Evolutionary conservation across 345 rosid species (phyloP), one percentile per base, ranked within the genome.

Genomic region (Gynandropsis gynandra): DNA sequence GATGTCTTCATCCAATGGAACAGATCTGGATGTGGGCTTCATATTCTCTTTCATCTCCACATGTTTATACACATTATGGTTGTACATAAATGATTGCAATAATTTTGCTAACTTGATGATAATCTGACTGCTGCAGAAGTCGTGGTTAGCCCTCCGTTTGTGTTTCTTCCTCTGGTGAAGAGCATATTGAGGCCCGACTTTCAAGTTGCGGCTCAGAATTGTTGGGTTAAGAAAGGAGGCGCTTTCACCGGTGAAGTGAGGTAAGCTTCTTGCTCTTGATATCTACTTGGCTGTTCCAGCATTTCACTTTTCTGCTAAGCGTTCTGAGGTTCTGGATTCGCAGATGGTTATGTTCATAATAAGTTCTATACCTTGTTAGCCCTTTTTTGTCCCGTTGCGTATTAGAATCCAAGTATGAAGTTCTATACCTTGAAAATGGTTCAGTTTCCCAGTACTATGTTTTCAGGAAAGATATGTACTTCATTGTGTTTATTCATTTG

Each of bases 161-260:
- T 90, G 56, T 90, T 80, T 63, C 94, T 90, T 62, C 75, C 80
- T 9, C 27, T 75, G 67, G 94, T 86, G 39, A 83, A 90, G 63
- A 63, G 66, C 61, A 39, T 14, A 16, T 59, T 86, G 77, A 78
- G 73, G 74, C 63, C 89, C 45, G 87, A 83, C 52, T 83, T 90
- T 34, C 75, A 74, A 58, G 96, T 86, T 36, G 92, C 95, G 8
- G 98, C 96, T 0, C 97, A 89, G 58, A 89, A 89, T 72, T 89
- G 95, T 51, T 89, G 95, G 97, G 88, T 89, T 34, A 78, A 77
- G 66, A 89, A 89, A 47, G 97, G 97, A 27, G 97, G 95, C 64
- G 97, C 97, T 52, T 89, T 61, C 83, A 89, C 97, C 0, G 97
- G 97, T 36, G 97, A 89, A 59, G 76, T 89, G 51, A 86, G 96